These are phyloP conservation scores for Phytopythium litorale DNA, from an alignment of 352 stramenopile species.

Conservation along the genomic window DNA sequence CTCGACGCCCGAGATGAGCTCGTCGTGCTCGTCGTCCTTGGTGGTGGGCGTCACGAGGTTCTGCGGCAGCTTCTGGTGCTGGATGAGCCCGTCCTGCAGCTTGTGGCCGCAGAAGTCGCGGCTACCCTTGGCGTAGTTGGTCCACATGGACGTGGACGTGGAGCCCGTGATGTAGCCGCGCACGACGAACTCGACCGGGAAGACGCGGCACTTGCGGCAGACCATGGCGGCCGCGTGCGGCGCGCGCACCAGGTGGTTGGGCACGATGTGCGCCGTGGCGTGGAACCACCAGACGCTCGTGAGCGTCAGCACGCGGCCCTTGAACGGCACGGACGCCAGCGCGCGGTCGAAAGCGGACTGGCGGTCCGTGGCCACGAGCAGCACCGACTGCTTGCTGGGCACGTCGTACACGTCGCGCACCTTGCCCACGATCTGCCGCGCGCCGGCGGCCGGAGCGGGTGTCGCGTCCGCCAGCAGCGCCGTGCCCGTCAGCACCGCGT, in stretches of 20 bases:
- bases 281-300: constrained; percentile 97
- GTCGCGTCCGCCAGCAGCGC: constrained; percentile 39
- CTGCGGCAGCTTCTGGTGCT: constrained; percentile 95
- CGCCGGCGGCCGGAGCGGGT: constrained; percentile 26
- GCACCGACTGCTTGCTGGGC: constrained; percentile 56
- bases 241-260: constrained; percentile 95
- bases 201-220: constrained; percentile 94
- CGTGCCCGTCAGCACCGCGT: constrained; percentile 41
- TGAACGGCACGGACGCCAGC: constrained; percentile 96
- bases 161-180: constrained; percentile 96
- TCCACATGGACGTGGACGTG: constrained; percentile 99
- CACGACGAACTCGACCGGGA: constrained; percentile 99
- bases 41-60: constrained; percentile 98
- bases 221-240: constrained; percentile 96
- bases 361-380: constrained; percentile 98
- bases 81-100: constrained; percentile 92
- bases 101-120: constrained; percentile 96
- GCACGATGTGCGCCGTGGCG: constrained; percentile 94
- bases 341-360: constrained; percentile 98
- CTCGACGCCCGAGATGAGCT: constrained; percentile 94
- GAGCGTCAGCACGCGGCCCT: constrained; percentile 96
- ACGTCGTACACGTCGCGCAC: constrained; percentile 93
- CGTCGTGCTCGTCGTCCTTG: constrained; percentile 97
- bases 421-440: constrained; percentile 75
- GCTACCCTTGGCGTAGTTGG: constrained; percentile 96